These are phyloP conservation scores for Fusarium tupiense DNA, from an alignment of 2,329 filamentous ascomycete genomes.

Conservation along the genomic window DNA sequence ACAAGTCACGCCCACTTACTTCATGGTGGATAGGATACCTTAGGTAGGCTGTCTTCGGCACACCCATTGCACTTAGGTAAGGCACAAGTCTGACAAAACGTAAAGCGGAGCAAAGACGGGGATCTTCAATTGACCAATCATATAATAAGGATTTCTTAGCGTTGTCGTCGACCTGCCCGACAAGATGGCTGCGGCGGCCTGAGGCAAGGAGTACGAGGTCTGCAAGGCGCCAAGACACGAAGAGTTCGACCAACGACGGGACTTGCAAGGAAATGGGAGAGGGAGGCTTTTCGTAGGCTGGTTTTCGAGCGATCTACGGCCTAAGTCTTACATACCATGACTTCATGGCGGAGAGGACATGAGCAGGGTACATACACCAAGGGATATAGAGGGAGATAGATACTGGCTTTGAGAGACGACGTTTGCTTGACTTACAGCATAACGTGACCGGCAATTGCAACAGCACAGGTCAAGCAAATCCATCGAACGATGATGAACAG, in stretches of 20 bases:
- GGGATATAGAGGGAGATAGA: not conserved
- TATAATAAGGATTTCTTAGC: conserved; percentile 2
- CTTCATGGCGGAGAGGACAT: conserved; percentile 28
- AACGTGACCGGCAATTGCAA: conserved; percentile 4
- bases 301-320: conserved; percentile 23
- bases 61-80: conserved; percentile 25
- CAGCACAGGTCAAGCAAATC: conserved; percentile 1
- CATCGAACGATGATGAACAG: conserved; percentile 31
- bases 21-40: not conserved
- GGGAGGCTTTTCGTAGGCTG: conserved; percentile 6
- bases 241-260: conserved; percentile 18
- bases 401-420: not conserved
- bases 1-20: not conserved
- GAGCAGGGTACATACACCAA: conserved; percentile 1
- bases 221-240: conserved; percentile 18
- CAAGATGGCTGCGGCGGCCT: conserved; percentile 14
- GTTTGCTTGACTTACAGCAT: not conserved
- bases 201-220: conserved; percentile 15
- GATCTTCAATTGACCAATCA: conserved; percentile 26
- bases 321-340: conserved; percentile 16
- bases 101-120: conserved; percentile 9
- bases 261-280: conserved; percentile 32
- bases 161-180: not conserved
- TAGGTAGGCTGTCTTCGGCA: not conserved
- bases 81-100: conserved; percentile 25